Percentiles rank a stretch among this genome's conserved stretches.
These are phyloP conservation scores for Ophiocordyceps sinensis DNA, from an alignment of 2,329 filamentous ascomycete species.

Conservation along the genomic window DNA sequence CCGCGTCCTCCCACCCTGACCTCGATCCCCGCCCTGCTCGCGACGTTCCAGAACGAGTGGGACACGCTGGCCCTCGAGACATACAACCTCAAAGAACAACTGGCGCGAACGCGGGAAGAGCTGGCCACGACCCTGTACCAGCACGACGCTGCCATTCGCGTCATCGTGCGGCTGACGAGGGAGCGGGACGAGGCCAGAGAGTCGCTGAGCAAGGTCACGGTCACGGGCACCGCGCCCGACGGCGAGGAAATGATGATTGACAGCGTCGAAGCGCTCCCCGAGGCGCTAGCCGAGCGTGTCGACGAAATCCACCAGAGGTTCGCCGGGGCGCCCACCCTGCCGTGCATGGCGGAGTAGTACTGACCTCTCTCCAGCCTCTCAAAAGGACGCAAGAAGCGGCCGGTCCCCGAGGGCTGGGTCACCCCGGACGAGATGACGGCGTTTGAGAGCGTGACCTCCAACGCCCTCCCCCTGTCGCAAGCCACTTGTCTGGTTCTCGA, in stretches of 20 bases:
- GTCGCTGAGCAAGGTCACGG: slow-evolving; percentile 71
- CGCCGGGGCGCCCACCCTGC: slow-evolving; percentile 42
- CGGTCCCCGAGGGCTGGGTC: slow-evolving; percentile 74
- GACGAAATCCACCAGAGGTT: slow-evolving; percentile 71
- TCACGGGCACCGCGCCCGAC: slow-evolving; percentile 41
- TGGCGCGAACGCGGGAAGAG: slow-evolving; percentile 83
- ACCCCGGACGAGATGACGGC: slow-evolving; percentile 53
- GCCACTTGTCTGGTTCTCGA: slow-evolving; percentile 34
- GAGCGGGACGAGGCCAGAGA: slow-evolving; percentile 88
- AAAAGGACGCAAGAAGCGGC: slow-evolving; percentile 77
- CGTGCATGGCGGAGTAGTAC: not conserved
- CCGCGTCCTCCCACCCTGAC: slow-evolving; percentile 87
- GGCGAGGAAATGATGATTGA: slow-evolving; percentile 93
- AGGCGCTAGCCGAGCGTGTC: slow-evolving; percentile 55
- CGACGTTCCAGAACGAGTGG: slow-evolving; percentile 97
- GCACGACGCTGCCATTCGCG: slow-evolving; percentile 89
- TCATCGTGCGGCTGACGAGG: slow-evolving; percentile 79
- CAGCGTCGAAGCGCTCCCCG: slow-evolving; percentile 54
- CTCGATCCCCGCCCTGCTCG: slow-evolving; percentile 86
- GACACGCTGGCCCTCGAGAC: slow-evolving; percentile 85
- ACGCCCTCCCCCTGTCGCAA: slow-evolving; percentile 30
- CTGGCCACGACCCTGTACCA: slow-evolving; percentile 89
- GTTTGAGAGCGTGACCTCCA: slow-evolving; percentile 29
- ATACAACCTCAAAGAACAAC: slow-evolving; percentile 78
- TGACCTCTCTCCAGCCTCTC: slow-evolving; percentile 46